These are phyloP conservation scores for Cutaneotrichosporon curvatum DNA, from an alignment of 1,284 basidiomycete genomes.

Conservation along the genomic window DNA sequence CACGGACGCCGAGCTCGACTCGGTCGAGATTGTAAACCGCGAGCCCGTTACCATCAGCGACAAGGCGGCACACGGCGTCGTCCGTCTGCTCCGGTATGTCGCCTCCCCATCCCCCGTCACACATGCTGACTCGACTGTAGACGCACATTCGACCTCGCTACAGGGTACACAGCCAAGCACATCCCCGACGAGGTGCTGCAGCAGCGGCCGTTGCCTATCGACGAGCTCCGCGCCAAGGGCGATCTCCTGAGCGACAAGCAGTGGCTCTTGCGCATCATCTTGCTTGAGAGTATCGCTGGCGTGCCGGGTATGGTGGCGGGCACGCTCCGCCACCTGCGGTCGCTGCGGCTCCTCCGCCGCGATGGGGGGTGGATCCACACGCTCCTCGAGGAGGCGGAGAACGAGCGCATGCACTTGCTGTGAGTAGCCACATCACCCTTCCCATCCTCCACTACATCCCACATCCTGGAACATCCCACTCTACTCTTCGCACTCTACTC, in stretches of 20 bases:
- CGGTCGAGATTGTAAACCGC: constrained; percentile 60
- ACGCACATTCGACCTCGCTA: constrained; percentile 59
- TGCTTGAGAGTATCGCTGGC: constrained; percentile 85
- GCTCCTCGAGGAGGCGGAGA: constrained; percentile 86
- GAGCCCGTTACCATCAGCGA: constrained; percentile 63
- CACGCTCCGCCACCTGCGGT: constrained; percentile 71
- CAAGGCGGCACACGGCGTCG: constrained; percentile 61
- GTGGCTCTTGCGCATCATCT: constrained; percentile 78
- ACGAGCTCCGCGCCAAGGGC: constrained; percentile 64
- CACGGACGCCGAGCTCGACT: constrained; percentile 41
- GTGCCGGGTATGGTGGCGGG: constrained; percentile 93
- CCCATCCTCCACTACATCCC: constrained; percentile 69
- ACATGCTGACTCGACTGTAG: constrained; percentile 29
- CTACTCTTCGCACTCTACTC: too few relatives aligned
- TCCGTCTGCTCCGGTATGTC: constrained; percentile 38
- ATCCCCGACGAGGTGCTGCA: constrained; percentile 31
- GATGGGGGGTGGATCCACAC: constrained; percentile 85
- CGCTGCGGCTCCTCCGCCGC: constrained; percentile 73
- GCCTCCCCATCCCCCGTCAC: constrained; percentile 6
- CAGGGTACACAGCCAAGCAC: constrained; percentile 66
- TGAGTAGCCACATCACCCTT: constrained; percentile 70
- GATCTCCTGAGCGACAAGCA: constrained; percentile 64
- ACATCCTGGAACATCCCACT: too few relatives aligned
- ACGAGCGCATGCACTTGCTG: constrained; percentile 92
- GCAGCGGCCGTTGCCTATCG: constrained; percentile 53